Base-by-base conservation (phyloP, 805 yeast genomes). In the Nakazawaea wyomingensis region DNA sequence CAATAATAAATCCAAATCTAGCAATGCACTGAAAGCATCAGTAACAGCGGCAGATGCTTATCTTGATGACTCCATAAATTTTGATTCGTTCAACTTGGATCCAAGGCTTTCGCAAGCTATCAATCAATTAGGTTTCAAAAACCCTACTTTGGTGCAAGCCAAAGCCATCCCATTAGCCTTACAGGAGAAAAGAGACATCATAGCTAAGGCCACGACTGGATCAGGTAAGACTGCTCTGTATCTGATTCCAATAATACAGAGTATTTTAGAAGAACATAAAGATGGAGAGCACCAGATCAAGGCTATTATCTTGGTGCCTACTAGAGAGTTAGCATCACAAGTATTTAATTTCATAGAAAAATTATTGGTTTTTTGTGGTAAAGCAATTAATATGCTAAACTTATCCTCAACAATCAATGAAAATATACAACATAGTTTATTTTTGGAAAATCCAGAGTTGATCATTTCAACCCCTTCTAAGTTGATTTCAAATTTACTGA, bases 201-300 rank as follows among this genome's bases (percentile, higher is more conserved):
- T 91, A 37, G 97, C 97, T 30, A 82, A 85, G 58, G 96, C 98
- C 5, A 80, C 87, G 20, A 91, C 99, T 0, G 99, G 99, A 4
- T 85, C 96, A 7, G 98, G 98, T 50, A 91, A 91, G 62, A 91
- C 98, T 0, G 85, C 87, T 9, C 95, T 97, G 1, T 91, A 91
- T 59, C 65, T 83, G 49, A 74, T 91, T 38, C 99, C 99, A 5
- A 82, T 93, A 14, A 61, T 93, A 32, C 95, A 93, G 60, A 74
- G 80, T 32, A 75, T 93, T 32, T 66, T 91, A 46, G 65, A 69
- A 18, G 67, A 65, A 35, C 50, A 52, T 20, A 57, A 53, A 17
- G 51, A 55, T 18, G 47, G 38, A 10, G 46, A 46, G 22, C 52
- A 49, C 37, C 29, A 35, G 22, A 67, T 72, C 39, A 71, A 74